phyloP scores from a whole-genome alignment of 1,284 basidiomycete species.

The Retiboletus flavoniger region DNA sequence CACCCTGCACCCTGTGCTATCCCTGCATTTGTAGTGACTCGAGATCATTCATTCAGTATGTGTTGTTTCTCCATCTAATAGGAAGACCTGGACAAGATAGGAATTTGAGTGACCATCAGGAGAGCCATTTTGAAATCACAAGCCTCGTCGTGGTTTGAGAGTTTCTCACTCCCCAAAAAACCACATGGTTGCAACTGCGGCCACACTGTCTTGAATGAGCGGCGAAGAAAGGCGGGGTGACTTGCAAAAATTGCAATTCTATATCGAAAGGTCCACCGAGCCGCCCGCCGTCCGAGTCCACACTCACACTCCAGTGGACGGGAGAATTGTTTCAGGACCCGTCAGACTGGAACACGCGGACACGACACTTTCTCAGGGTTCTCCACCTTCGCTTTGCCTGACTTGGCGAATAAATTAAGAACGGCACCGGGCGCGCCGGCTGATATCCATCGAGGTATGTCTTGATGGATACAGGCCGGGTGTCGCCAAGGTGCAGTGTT shows the following conservation, averaged over 20 bases:
- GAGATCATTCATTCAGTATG: background rate
- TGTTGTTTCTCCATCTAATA: slow-evolving; percentile 1
- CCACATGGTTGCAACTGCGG: background rate
- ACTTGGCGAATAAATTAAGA: background rate
- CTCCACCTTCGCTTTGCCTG: background rate
- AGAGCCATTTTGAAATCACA: background rate
- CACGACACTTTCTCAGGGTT: slow-evolving; percentile 3
- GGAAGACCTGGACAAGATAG: background rate
- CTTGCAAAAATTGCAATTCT: background rate
- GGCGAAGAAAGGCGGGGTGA: slow-evolving; percentile 12
- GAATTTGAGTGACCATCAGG: background rate
- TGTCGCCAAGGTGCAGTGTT: background rate
- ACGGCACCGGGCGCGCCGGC: background rate
- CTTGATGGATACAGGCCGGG: background rate
- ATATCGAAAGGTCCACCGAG: slow-evolving; percentile 1
- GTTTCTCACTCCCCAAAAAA: background rate
- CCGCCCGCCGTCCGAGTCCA: background rate
- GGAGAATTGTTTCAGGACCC: slow-evolving; percentile 13
- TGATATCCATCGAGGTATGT: background rate
- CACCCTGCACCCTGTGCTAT: background rate
- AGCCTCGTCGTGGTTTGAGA: background rate
- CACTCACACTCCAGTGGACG: background rate
- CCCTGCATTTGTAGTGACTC: background rate
- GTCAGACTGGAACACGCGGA: slow-evolving; percentile 13
- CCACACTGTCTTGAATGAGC: background rate